Conservation (phyloP, 305 asterid species). For the Andrographis paniculata region DNA sequence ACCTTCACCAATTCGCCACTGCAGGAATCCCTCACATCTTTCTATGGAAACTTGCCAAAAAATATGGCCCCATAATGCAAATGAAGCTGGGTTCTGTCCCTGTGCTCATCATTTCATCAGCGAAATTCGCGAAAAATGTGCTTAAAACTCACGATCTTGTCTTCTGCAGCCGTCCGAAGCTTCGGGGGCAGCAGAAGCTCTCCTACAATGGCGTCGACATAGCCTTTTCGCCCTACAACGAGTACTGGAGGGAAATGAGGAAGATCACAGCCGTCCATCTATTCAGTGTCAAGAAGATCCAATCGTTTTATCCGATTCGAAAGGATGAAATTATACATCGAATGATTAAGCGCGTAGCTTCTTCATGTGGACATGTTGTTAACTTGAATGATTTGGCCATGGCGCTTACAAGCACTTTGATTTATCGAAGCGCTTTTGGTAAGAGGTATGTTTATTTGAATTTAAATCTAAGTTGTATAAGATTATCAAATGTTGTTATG, state of each 20-base stretch:
- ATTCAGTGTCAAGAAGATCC: constrained; percentile 15
- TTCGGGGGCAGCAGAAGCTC: not conserved
- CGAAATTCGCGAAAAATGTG: not conserved
- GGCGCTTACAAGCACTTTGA: constrained; percentile 14
- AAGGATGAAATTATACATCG: constrained; percentile 17
- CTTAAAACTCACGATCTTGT: not conserved
- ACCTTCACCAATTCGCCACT: not conserved
- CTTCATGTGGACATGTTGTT: not conserved
- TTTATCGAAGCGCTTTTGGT: constrained; percentile 23
- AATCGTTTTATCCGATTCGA: constrained; percentile 14
- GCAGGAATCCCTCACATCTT: not conserved
- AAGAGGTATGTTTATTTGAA: constrained; percentile 7
- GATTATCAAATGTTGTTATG: no score
- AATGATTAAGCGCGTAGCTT: constrained; percentile 14
- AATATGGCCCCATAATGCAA: constrained; percentile 4
- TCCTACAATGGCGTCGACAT: not conserved
- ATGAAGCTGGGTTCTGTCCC: not conserved
- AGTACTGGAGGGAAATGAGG: not conserved
- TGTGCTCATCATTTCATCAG: not conserved
- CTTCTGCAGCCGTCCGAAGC: not conserved
- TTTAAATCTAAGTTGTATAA: no score
- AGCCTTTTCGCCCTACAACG: not conserved
- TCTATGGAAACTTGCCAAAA: not conserved
- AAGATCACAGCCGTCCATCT: constrained; percentile 13
- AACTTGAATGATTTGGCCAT: constrained; percentile 6